Evolutionary conservation across 139 green algal genomes (phyloP).

Genomic region (Edaphochlamys debaryana): DNA sequence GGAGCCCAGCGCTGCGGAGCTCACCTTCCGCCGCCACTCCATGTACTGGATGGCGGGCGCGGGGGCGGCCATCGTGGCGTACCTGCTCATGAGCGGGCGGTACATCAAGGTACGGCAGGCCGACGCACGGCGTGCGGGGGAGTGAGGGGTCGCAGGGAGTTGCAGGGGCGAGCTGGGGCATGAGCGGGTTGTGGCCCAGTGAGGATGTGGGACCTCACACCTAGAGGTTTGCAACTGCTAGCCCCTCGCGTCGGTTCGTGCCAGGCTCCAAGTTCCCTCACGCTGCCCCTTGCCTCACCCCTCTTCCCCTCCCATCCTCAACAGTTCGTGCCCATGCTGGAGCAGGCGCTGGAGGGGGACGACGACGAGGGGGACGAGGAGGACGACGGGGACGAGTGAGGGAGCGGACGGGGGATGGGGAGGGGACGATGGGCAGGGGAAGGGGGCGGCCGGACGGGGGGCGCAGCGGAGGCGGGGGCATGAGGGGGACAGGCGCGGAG

Average conservation of each 20-base stretch:
- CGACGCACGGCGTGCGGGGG: background rate
- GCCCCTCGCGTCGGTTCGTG: too few species aligned
- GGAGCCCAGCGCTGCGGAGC: slow-evolving; percentile 55
- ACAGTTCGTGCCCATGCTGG: slow-evolving; percentile 31
- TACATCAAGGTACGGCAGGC: slow-evolving; percentile 50
- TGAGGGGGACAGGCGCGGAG: too few species aligned
- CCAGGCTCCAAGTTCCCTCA: too few species aligned
- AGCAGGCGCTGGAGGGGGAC: slow-evolving; percentile 30
- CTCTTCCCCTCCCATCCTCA: background rate
- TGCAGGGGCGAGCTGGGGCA: background rate
- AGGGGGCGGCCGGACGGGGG: too few species aligned
- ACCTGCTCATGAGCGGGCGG: slow-evolving; percentile 66
- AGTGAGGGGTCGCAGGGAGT: too few species aligned
- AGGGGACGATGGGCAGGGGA: too few species aligned
- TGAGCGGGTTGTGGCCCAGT: background rate
- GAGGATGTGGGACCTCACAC: too few species aligned
- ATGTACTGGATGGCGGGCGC: slow-evolving; percentile 63
- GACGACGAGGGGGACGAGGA: slow-evolving; percentile 47
- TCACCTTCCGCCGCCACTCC: slow-evolving; percentile 54
- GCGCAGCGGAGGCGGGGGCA: too few species aligned
- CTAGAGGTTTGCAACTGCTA: too few species aligned
- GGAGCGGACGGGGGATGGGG: too few species aligned
- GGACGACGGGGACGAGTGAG: slow-evolving; percentile 7
- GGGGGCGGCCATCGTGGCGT: slow-evolving; percentile 47
- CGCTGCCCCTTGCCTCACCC: too few species aligned